Percentiles rank a stretch among this genome's conserved stretches.
phyloP scores from a whole-genome alignment of 2,329 filamentous ascomycete genomes.

The Celoporthe dispersa region DNA sequence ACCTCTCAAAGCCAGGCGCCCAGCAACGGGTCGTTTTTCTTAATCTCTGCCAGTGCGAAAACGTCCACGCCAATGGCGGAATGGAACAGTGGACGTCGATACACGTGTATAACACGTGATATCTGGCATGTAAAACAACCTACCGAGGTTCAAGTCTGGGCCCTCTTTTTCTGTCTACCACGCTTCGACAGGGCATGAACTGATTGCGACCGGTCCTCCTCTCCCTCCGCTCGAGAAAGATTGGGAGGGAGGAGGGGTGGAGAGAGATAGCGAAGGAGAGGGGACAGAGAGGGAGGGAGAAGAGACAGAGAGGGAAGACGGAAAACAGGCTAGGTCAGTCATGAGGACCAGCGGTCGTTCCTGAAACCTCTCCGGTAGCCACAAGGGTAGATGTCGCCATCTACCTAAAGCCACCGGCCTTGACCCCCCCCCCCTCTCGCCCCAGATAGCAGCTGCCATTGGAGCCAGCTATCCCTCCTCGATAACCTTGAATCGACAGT shows the following conservation, averaged over 20 bases:
- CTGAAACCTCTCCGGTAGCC: neutral
- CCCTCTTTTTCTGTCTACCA: neutral
- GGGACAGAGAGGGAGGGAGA: neutral
- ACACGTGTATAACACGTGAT: constrained; percentile 31
- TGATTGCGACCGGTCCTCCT: neutral
- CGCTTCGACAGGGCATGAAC: neutral
- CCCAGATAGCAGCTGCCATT: neutral
- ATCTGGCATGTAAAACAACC: constrained; percentile 30
- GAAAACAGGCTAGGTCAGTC: no score
- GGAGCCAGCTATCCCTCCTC: neutral
- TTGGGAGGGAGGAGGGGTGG: no score
- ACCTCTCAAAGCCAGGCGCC: constrained; percentile 38
- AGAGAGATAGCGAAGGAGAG: neutral
- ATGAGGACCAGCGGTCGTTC: neutral
- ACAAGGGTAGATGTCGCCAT: neutral
- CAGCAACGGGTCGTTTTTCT: constrained; percentile 37
- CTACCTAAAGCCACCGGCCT: neutral
- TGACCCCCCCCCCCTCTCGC: neutral
- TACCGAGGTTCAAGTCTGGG: neutral
- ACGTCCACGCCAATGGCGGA: constrained; percentile 33
- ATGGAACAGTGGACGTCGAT: constrained; percentile 34
- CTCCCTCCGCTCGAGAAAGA: no score
- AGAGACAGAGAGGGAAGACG: neutral
- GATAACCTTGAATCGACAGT: neutral
- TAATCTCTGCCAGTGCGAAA: constrained; percentile 36